A percentile compares a stretch with the other conserved stretches of the same genome.
Conservation (phyloP, 768 basidiomycete species). For the Termitomyces titanicus region DNA sequence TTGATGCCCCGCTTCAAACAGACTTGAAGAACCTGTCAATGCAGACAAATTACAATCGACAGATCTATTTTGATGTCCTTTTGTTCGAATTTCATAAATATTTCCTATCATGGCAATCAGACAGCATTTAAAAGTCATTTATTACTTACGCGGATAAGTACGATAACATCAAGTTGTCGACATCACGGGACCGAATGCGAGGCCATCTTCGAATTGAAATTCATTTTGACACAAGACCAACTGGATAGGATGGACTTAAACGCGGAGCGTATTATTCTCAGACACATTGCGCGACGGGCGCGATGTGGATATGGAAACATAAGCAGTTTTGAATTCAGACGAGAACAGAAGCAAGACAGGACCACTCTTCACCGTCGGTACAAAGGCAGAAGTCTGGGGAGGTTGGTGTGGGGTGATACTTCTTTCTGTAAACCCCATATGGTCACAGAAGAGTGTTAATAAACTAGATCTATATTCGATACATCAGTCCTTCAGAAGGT, state of each 20-base stretch:
- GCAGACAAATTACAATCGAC: neutral
- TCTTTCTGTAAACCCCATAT: neutral
- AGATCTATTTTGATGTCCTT: neutral
- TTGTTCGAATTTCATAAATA: neutral
- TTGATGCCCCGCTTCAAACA: neutral
- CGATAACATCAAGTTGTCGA: slow-evolving; percentile 1
- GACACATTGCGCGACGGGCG: neutral
- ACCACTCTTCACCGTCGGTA: slow-evolving; percentile 6
- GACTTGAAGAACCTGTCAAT: neutral
- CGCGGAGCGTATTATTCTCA: neutral
- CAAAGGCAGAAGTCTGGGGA: slow-evolving; percentile 6
- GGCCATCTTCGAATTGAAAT: neutral
- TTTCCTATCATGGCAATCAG: slow-evolving; percentile 15
- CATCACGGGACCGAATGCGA: slow-evolving; percentile 2
- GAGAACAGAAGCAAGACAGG: neutral
- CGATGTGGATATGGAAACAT: neutral
- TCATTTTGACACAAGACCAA: neutral
- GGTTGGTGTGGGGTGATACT: slow-evolving; percentile 1
- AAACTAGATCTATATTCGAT: neutral
- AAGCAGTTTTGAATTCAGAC: neutral
- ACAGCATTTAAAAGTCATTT: neutral
- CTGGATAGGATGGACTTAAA: too few relatives aligned
- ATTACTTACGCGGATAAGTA: slow-evolving; percentile 8
- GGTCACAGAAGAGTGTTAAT: neutral
- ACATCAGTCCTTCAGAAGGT: neutral